Percentiles rank a stretch among this genome's conserved stretches.
Evolutionary conservation across 1,139 yeast genomes (phyloP).

Genomic region (Zygoascus sp.): DNA sequence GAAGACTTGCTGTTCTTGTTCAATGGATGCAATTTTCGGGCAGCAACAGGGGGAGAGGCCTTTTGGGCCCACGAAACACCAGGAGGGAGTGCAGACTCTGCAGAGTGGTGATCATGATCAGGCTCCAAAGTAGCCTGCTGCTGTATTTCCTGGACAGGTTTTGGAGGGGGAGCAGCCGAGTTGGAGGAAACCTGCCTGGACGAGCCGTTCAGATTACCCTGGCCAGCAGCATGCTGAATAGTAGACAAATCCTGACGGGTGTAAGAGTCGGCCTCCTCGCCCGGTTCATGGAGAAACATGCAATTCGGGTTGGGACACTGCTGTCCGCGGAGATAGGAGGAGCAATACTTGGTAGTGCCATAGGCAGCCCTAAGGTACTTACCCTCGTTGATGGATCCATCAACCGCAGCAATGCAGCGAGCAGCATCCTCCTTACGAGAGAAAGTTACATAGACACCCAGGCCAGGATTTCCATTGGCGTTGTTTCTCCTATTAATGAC

Average conservation of each 20-base stretch:
- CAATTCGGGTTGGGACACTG: conserved; percentile 98
- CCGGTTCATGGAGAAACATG: conserved; percentile 98
- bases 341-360: conserved; percentile 97
- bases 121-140: conserved; percentile 15
- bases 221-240: conserved; percentile 47
- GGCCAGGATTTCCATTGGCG: conserved; percentile 59
- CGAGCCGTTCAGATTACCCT: conserved; percentile 20
- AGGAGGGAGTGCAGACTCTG: conserved; percentile 35
- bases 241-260: conserved; percentile 89
- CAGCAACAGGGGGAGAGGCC: conserved; percentile 27
- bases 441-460: conserved; percentile 95
- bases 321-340: conserved; percentile 89
- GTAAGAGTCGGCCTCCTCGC: conserved; percentile 97
- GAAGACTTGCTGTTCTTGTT: conserved; percentile 32
- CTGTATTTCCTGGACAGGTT: conserved; percentile 12
- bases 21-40: conserved; percentile 42
- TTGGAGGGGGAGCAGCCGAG: conserved; percentile 29
- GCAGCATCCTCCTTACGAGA: conserved; percentile 92
- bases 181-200: conserved; percentile 33
- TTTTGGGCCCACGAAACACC: conserved; percentile 41
- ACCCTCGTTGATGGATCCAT: conserved; percentile 92
- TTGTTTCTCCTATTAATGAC: conserved; percentile 77
- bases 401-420: conserved; percentile 85
- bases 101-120: conserved; percentile 20
- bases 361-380: conserved; percentile 85